Base-by-base conservation (phyloP, 805 yeast genomes). In the Starmerella floricola region DNA sequence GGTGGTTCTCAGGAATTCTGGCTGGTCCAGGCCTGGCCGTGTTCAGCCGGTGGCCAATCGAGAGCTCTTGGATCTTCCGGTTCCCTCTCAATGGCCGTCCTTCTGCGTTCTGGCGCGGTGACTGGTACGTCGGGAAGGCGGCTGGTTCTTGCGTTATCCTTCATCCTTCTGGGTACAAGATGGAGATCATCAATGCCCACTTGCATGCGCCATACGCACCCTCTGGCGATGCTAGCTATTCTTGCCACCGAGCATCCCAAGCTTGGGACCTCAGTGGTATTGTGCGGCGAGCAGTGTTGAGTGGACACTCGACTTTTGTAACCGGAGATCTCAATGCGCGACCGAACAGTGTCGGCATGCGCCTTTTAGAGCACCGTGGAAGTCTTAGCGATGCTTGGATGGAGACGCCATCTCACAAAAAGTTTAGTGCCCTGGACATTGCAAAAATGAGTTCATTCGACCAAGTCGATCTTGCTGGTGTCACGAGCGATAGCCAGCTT, bases 31-130 rank as follows among this genome's bases (percentile, higher is more conserved):
- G 98, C 0, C 66, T 91, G 32, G 94, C 85, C 1, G 67, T 91
- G 6, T 59, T 91, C 35, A 84, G 95, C 13, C 77, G 81, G 50
- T 72, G 81, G 48, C 95, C 96, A 3, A 85, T 91, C 29, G 78
- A 71, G 37, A 73, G 77, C 13, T 75, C 95, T 0, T 82, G 80
- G 56, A 61, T 91, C 36, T 80, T 82, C 56, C 65, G 94, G 17
- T 91, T 84, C 56, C 94, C 96, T 0, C 73, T 91, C 47, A 91
- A 88, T 59, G 98, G 98, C 2, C 67, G 95, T 39, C 94, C 97
- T 2, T 75, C 85, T 32, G 98, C 98, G 0, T 79, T 91, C 49
- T 79, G 74, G 65, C 66, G 97, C 45, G 98, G 98, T 29, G 98
- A 91, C 59, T 91, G 96, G 95, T 84, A 74, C 51, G 98, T 91